phyloP scores from a whole-genome alignment of 306 rosid species.

The Macrotyloma uniflorum region DNA sequence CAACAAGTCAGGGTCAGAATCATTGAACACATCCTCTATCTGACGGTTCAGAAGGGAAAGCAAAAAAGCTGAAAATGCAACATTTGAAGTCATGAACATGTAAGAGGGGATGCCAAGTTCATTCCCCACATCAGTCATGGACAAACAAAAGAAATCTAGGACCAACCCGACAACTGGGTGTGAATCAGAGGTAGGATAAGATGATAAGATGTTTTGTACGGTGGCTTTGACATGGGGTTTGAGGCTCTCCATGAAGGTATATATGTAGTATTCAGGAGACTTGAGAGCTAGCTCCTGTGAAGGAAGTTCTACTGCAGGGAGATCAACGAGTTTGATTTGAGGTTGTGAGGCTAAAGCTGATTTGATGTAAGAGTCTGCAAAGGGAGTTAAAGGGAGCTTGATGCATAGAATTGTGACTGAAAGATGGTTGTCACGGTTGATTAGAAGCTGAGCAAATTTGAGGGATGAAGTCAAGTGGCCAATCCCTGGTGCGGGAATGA shows the following conservation, averaged over 20 bases:
- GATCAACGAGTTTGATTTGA: constrained; percentile 47
- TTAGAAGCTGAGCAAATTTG: constrained; percentile 51
- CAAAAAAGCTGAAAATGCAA: constrained; percentile 44
- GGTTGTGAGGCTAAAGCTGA: constrained; percentile 47
- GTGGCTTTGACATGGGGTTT: constrained; percentile 38
- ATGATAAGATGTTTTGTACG: constrained; percentile 20
- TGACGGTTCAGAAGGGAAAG: constrained; percentile 39
- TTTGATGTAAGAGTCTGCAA: constrained; percentile 40
- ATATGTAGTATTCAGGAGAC: constrained; percentile 29
- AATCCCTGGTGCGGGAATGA: constrained; percentile 52
- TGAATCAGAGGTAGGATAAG: constrained; percentile 13
- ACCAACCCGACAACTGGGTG: constrained; percentile 46
- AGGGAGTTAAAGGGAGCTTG: constrained; percentile 31
- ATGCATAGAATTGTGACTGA: constrained; percentile 50
- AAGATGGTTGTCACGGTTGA: constrained; percentile 36
- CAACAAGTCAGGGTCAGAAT: constrained; percentile 43
- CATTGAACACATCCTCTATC: constrained; percentile 35
- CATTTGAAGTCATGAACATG: constrained; percentile 48
- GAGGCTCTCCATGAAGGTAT: constrained; percentile 42
- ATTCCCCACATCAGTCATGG: constrained; percentile 54
- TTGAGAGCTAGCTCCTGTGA: background rate
- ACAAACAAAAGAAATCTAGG: constrained; percentile 58
- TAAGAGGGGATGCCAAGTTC: constrained; percentile 57
- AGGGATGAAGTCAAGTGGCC: constrained; percentile 61
- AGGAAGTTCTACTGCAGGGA: constrained; percentile 49